Evolutionary conservation across 1,139 yeast genomes (phyloP).

Genomic region (Tardiomyces digboiensis): DNA sequence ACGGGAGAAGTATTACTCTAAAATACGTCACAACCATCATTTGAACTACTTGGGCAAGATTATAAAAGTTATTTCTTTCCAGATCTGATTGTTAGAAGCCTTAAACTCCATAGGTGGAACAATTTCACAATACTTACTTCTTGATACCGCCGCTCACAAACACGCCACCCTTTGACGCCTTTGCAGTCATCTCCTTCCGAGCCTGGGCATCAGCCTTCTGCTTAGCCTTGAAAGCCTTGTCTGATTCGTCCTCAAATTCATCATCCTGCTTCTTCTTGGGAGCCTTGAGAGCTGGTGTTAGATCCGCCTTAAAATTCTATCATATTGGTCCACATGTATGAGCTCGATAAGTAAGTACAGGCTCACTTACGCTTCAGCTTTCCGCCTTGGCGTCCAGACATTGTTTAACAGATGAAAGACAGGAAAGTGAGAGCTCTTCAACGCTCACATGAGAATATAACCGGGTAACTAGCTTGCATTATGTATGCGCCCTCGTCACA

Average conservation of each 20-base stretch:
- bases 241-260: slow-evolving; percentile 77
- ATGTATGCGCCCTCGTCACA: too few species aligned
- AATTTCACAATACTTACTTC: slow-evolving; percentile 36
- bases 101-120: too few species aligned
- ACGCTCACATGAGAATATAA: too few species aligned
- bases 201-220: slow-evolving; percentile 95
- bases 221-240: slow-evolving; percentile 81
- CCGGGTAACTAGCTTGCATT: too few species aligned
- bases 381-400: slow-evolving; percentile 42
- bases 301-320: not conserved
- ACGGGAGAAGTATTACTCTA: too few species aligned
- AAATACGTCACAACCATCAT: too few species aligned
- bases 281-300: slow-evolving; percentile 18
- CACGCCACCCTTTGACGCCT: slow-evolving; percentile 87
- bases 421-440: too few species aligned
- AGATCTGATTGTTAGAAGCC: not conserved
- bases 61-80: slow-evolving; percentile 3
- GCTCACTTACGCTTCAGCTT: slow-evolving; percentile 34
- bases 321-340: not conserved
- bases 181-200: slow-evolving; percentile 79
- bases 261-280: slow-evolving; percentile 50
- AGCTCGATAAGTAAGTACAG: not conserved
- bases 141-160: slow-evolving; percentile 91
- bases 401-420: slow-evolving; percentile 15
- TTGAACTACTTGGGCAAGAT: too few species aligned